Percentiles rank a stretch among this genome's conserved stretches.
Evolutionary conservation across 2,329 filamentous ascomycete genomes (phyloP).

Genomic region (Aphanoascus verrucosus): DNA sequence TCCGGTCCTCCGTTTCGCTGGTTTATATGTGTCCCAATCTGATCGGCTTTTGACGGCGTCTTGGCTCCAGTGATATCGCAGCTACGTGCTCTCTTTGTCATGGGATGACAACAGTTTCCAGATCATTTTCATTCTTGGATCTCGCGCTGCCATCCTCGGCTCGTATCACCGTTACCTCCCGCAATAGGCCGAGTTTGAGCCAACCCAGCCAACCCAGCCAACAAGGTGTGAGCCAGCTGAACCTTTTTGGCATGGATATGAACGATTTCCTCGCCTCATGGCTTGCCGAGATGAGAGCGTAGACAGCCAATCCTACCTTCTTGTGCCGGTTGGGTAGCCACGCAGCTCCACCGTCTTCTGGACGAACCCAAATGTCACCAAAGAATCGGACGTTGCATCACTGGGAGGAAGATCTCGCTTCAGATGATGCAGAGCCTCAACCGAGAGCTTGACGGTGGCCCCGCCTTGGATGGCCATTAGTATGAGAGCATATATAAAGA

Average conservation of each 20-base stretch:
- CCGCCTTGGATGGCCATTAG: not conserved
- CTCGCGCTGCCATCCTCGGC: not conserved
- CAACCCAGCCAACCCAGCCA: not conserved
- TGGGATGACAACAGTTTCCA: not conserved
- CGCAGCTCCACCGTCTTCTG: constrained; percentile 4
- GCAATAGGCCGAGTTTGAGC: not conserved
- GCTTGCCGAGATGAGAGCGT: not conserved
- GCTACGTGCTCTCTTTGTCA: not conserved
- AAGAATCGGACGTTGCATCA: not conserved
- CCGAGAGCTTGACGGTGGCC: not conserved
- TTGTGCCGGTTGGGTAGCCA: constrained; percentile 13
- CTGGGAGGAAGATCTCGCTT: not conserved
- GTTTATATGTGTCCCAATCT: not conserved
- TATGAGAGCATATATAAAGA: too few relatives aligned
- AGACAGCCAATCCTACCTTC: not conserved
- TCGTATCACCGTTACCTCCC: constrained; percentile 4
- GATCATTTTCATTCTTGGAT: not conserved
- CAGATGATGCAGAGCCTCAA: not conserved
- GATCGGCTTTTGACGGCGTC: not conserved
- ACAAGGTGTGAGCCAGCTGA: constrained; percentile 1
- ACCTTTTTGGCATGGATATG: not conserved
- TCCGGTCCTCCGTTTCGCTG: not conserved
- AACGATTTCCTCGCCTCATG: not conserved
- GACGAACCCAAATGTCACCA: not conserved
- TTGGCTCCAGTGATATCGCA: not conserved